Evolutionary conservation across 805 yeast genomes (phyloP), one percentile per base, ranked within the genome.

Genomic region (Cyberlindnera samutprakarnensis): DNA sequence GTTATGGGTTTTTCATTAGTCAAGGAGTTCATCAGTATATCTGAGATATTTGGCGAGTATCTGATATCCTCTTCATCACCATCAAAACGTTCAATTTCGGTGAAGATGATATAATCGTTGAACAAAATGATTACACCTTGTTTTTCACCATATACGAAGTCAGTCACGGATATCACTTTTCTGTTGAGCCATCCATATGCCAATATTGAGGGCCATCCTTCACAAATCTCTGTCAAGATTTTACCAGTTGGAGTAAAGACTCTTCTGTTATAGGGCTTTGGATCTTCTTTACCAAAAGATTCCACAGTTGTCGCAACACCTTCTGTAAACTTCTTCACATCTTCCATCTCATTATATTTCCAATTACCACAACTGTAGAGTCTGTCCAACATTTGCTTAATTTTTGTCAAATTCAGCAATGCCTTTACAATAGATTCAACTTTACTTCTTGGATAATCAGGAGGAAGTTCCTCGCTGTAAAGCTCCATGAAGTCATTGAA

Each of bases 161-260:
- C 80, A 41, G 68, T 67, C 2, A 88, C 78, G 0, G 90, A 81
- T 9, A 90, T 87, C 4, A 90, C 92, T 38, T 94, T 69, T 40
- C 97, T 66, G 23, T 79, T 72, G 18, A 86, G 53, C 96, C 96
- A 88, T 14, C 94, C 95, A 49, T 77, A 79, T 41, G 84, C 94
- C 16, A 90, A 62, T 42, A 80, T 88, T 0, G 72, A 59, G 0
- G 97, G 97, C 96, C 96, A 88, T 10, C 74, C 76, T 12, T 73
- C 66, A 4, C 95, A 94, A 14, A 87, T 56, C 45, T 87, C 95
- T 0, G 94, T 78, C 30, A 90, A 59, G 4, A 90, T 67, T 53
- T 86, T 87, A 1, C 96, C 96, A 0, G 95, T 78, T 3, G 95
- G 95, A 0, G 96, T 88, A 53, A 87, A 83, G 0, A 86, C 76